phyloP scores from a whole-genome alignment of 148 eudicot genomes.

The Beta vulgaris region DNA sequence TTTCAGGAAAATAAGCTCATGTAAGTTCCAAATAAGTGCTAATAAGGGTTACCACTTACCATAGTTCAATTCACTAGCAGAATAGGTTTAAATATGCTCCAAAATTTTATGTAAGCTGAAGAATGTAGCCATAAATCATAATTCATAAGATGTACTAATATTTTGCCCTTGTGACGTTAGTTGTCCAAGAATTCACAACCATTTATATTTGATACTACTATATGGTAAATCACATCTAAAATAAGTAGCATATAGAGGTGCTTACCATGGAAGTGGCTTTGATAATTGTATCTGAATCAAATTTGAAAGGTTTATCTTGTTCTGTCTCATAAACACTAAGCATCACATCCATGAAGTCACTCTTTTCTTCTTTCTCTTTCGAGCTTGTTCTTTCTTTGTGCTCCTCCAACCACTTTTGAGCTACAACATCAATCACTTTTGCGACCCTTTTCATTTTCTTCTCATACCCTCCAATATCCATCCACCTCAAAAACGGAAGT shows the following conservation, averaged over 20 bases:
- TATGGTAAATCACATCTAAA: not conserved
- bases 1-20: no score
- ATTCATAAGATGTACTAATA: no score
- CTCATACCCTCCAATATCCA: slow-evolving; percentile 38
- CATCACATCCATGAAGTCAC: slow-evolving; percentile 33
- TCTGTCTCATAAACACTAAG: slow-evolving; percentile 17
- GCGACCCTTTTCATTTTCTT: slow-evolving; percentile 23
- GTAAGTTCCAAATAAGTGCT: no score
- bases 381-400: slow-evolving; percentile 15
- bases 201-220: not conserved
- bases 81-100: no score
- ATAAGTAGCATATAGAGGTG: not conserved
- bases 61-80: no score
- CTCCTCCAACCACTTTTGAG: slow-evolving; percentile 30
- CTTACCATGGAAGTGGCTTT: slow-evolving; percentile 34
- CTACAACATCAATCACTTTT: slow-evolving; percentile 16
- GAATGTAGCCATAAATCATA: no score
- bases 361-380: slow-evolving; percentile 2
- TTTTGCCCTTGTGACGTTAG: not conserved
- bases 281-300: slow-evolving; percentile 24
- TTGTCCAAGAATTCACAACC: not conserved
- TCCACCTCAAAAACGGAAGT: slow-evolving; percentile 26
- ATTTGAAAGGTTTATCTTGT: slow-evolving; percentile 6
- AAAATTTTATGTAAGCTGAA: no score
- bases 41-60: no score